Evolutionary conservation across 164 flowering plant genomes (phyloP), one percentile per base, ranked within the genome.

Genomic region (Aristolochia fimbriata): DNA sequence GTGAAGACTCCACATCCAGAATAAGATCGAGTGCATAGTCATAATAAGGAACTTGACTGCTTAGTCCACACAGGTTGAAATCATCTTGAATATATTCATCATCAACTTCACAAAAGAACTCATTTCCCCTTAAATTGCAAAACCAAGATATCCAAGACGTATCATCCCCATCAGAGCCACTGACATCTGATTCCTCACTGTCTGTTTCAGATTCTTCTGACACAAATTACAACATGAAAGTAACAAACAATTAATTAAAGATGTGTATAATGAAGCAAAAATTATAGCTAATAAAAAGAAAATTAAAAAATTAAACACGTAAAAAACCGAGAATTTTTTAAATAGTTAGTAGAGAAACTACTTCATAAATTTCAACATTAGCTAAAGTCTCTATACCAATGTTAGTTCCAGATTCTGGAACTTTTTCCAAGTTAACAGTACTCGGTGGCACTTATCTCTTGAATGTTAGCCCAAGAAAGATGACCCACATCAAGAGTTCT

Each of bases 101-200:
- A 64, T 87, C 95, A 62, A 87, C 95, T 75, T 87, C 95, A 73
- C 88, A 83, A 57, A 87, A 85, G 70, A 87, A 83, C 50, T 87
- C 95, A 80, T 87, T 81, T 47, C 95, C 95, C 53, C 88, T 70
- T n/a, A 87, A 64, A 69, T 81, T 83, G 65, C 95, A 87, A 72
- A 88, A 88, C 96, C 96, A 88, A 59, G 92, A 83, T 55, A 88
- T 86, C 93, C 93, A 88, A 53, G 88, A 86, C 16, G 87, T 78
- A 62, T 84, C 91, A 52, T 86, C 93, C 47, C 83, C 91, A 65
- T 86, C 96, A 47, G 96, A 86, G 55, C 91, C 88, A 70, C 93
- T 88, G 45, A 81, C 91, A 76, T 86, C 88, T 4, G 92, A 80
- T 55, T 78, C 95, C 73, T 87, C 95, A 71, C 84, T 85, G 59